Conservation (phyloP, 306 rosid genomes). For the Vigna hirtella region DNA sequence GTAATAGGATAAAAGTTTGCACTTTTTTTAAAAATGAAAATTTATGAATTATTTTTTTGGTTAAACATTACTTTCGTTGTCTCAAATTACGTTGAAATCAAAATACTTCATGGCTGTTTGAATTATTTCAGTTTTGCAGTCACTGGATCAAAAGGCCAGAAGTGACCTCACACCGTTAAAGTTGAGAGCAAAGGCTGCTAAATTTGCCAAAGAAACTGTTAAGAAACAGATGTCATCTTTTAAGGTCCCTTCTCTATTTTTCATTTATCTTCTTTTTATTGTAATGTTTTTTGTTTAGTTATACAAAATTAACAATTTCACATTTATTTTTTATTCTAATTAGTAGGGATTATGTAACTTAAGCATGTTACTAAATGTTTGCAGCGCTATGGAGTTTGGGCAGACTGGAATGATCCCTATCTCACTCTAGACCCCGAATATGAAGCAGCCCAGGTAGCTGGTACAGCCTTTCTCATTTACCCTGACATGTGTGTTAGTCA, state of each 20-base stretch:
- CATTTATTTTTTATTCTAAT: conserved; percentile 5
- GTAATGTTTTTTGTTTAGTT: neutral
- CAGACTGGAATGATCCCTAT: conserved; percentile 94
- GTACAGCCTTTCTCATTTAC: conserved; percentile 53
- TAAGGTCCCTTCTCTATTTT: conserved; percentile 63
- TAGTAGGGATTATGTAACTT: conserved; percentile 35
- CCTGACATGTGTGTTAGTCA: conserved; percentile 26
- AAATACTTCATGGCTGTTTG: conserved; percentile 44
- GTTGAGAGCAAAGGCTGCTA: conserved; percentile 93
- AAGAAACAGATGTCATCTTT: conserved; percentile 92
- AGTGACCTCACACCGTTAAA: conserved; percentile 82
- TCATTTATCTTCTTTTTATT: conserved; percentile 21
- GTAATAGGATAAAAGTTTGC: neutral
- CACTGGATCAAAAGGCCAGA: conserved; percentile 87
- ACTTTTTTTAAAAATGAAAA: neutral
- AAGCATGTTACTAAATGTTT: conserved; percentile 57
- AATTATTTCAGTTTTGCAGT: conserved; percentile 90
- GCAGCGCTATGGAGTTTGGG: conserved; percentile 99
- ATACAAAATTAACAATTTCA: conserved; percentile 4
- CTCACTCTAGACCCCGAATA: conserved; percentile 93
- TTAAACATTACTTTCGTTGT: neutral
- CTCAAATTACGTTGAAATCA: neutral
- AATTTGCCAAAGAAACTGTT: conserved; percentile 93
- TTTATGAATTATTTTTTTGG: neutral
- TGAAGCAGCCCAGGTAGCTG: conserved; percentile 98